phyloP scores from a whole-genome alignment of 768 basidiomycete genomes.

The Clitopilus passeckerianus region DNA sequence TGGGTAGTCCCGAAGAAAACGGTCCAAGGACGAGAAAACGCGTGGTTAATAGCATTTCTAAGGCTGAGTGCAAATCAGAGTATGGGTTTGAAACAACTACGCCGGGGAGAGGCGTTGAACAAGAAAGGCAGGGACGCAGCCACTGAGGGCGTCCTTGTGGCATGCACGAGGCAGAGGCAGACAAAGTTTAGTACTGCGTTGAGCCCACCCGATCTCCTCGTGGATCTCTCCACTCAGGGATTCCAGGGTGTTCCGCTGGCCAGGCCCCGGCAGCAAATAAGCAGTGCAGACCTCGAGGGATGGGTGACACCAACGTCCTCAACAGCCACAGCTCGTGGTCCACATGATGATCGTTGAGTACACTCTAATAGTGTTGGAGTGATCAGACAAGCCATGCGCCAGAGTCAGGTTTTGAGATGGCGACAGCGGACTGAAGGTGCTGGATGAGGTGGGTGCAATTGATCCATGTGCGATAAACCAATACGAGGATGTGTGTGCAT shows the following conservation, averaged over 20 bases:
- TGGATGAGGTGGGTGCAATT: too few relatives aligned
- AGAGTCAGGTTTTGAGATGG: too few relatives aligned
- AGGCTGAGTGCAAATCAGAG: neutral
- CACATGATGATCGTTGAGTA: too few relatives aligned
- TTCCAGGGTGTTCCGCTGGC: neutral
- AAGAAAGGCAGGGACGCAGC: neutral
- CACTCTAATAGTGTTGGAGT: too few relatives aligned
- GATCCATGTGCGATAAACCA: neutral
- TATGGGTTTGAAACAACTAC: neutral
- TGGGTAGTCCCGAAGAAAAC: neutral
- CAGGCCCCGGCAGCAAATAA: neutral
- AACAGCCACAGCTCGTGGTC: too few relatives aligned
- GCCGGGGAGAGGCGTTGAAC: neutral
- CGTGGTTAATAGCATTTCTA: neutral
- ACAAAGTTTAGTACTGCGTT: neutral
- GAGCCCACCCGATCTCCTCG: neutral
- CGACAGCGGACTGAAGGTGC: too few relatives aligned
- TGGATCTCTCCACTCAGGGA: neutral
- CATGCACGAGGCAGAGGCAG: neutral
- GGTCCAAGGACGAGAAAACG: neutral
- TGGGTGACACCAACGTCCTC: neutral
- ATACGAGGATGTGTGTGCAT: neutral
- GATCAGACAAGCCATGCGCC: too few relatives aligned
- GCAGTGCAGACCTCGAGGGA: neutral
- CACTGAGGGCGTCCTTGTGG: neutral